These are phyloP conservation scores for Microcos paniculata DNA, from an alignment of 345 rosid genomes.

Conservation along the genomic window DNA sequence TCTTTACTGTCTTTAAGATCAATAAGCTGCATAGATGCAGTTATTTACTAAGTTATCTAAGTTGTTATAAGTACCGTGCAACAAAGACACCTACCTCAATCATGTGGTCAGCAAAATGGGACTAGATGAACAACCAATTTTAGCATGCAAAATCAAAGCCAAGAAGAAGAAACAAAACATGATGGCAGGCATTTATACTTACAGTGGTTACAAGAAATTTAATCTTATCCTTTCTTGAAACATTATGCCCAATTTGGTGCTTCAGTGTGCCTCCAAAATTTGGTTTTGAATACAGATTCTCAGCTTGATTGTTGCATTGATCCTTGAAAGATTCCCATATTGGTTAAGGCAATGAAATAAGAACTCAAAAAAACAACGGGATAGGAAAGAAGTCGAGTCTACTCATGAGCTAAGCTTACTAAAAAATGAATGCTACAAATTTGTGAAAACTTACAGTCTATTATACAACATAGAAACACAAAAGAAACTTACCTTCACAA, in stretches of 20 bases:
- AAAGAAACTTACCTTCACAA: neutral
- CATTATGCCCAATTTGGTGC: conserved; percentile 55
- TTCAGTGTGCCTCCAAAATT: conserved; percentile 28
- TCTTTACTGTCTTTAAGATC: conserved; percentile 78
- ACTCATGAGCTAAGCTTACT: neutral
- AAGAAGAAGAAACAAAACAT: neutral
- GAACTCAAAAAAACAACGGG: neutral
- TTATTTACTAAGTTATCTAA: conserved; percentile 12
- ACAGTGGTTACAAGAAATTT: conserved; percentile 69
- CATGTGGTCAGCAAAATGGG: neutral
- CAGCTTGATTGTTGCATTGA: neutral
- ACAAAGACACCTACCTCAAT: neutral
- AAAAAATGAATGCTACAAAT: neutral
- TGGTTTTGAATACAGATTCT: neutral
- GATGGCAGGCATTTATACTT: conserved; percentile 26
- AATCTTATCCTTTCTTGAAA: conserved; percentile 70
- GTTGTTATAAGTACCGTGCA: neutral
- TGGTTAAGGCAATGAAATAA: neutral
- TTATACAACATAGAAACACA: neutral
- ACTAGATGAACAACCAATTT: conserved; percentile 4
- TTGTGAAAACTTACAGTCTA: neutral
- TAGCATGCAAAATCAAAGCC: neutral
- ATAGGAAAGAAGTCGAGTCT: neutral
- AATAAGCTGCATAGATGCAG: conserved; percentile 51
- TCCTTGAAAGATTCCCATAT: conserved; percentile 7